Percentiles rank a stretch among this genome's conserved stretches.
Conservation (phyloP, 345 rosid genomes). For the Brassica incana region DNA sequence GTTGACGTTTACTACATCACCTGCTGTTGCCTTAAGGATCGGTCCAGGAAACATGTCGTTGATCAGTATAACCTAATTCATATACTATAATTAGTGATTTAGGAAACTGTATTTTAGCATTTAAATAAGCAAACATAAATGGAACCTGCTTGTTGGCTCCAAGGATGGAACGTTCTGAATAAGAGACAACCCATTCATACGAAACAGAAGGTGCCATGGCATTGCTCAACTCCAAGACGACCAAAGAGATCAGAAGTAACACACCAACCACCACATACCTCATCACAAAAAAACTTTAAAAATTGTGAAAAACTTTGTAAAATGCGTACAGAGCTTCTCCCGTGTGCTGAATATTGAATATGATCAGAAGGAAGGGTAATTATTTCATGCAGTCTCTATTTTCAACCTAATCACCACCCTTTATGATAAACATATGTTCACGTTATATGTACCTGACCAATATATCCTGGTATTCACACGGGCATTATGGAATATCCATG, state of each 20-base stretch:
- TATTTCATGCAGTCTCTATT: conserved; percentile 26
- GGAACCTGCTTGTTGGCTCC: conserved; percentile 50
- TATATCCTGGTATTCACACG: background rate
- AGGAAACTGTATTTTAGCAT: background rate
- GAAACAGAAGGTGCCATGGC: conserved; percentile 32
- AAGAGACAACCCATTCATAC: conserved; percentile 53
- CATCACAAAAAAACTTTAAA: background rate
- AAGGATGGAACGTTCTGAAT: conserved; percentile 48
- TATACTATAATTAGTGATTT: background rate
- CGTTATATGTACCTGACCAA: conserved; percentile 14
- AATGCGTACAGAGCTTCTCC: background rate
- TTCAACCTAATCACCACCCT: conserved; percentile 24
- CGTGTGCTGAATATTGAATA: background rate
- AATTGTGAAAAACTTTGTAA: background rate
- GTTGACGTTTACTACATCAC: conserved; percentile 50
- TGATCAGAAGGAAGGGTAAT: background rate
- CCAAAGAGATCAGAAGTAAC: conserved; percentile 12
- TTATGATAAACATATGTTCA: background rate
- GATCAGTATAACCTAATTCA: conserved; percentile 51
- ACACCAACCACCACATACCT: background rate
- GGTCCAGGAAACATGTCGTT: conserved; percentile 77
- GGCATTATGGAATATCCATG: background rate
- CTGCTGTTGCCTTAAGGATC: conserved; percentile 53
- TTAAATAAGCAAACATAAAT: background rate
- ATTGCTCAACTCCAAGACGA: conserved; percentile 16